Evolutionary conservation across 306 rosid genomes (phyloP).

Genomic region (Datisca glomerata): DNA sequence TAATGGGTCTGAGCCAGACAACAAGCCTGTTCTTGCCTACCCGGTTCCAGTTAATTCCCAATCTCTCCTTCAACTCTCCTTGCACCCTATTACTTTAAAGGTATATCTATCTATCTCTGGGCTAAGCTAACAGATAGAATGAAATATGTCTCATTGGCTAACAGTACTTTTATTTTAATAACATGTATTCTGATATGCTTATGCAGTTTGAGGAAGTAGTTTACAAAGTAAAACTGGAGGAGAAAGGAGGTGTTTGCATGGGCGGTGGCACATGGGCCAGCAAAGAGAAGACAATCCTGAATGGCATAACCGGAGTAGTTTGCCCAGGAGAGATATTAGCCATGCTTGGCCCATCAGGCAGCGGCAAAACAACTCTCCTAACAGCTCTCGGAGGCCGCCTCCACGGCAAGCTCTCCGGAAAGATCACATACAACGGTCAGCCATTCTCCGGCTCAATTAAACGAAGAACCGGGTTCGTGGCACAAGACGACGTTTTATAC

Average conservation of each 20-base stretch:
- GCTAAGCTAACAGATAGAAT: too few relatives aligned
- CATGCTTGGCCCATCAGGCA: constrained; percentile 94
- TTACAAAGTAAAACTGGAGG: constrained; percentile 72
- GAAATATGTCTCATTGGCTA: too few relatives aligned
- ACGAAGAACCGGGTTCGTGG: constrained; percentile 83
- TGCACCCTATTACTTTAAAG: constrained; percentile 75
- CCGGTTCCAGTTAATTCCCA: constrained; percentile 35
- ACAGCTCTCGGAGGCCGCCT: constrained; percentile 96
- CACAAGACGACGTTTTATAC: constrained; percentile 86
- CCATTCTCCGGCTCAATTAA: constrained; percentile 75
- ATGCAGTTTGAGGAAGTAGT: constrained; percentile 85
- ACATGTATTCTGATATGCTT: constrained; percentile 8
- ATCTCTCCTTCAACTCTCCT: constrained; percentile 38
- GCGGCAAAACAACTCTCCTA: constrained; percentile 92
- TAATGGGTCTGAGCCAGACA: constrained; percentile 33
- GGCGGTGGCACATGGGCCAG: constrained; percentile 37
- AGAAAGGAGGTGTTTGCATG: constrained; percentile 26
- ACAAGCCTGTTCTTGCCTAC: constrained; percentile 32
- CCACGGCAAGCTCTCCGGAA: constrained; percentile 55
- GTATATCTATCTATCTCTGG: constrained; percentile 20
- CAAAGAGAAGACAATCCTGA: constrained; percentile 60
- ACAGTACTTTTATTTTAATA: too few relatives aligned
- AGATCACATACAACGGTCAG: constrained; percentile 62
- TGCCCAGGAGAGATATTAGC: constrained; percentile 94
- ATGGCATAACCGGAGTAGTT: constrained; percentile 70